phyloP scores from a whole-genome alignment of 768 basidiomycete species.

The Hericium erinaceus region DNA sequence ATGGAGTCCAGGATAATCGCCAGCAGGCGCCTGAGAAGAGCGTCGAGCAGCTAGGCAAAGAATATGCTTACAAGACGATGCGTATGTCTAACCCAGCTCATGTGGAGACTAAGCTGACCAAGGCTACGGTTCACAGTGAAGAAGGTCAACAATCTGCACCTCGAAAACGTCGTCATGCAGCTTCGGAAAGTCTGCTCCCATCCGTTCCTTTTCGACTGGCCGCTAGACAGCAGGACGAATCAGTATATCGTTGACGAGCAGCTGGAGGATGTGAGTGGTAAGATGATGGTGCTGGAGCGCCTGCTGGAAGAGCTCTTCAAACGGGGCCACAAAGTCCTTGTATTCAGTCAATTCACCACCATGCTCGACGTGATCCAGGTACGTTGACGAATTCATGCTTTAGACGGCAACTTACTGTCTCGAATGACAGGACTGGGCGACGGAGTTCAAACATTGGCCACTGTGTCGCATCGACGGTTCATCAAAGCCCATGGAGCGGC shows the following conservation, averaged over 20 bases:
- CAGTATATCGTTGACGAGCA: conserved; percentile 65
- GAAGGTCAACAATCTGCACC: conserved; percentile 83
- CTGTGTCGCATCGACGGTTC: conserved; percentile 91
- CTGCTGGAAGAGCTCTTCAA: conserved; percentile 76
- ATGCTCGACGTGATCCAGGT: conserved; percentile 96
- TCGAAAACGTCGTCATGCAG: conserved; percentile 94
- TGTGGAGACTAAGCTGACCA: too few relatives aligned
- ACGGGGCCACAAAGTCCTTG: conserved; percentile 73
- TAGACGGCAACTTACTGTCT: neutral
- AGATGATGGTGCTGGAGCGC: conserved; percentile 94
- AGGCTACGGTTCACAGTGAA: conserved; percentile 41
- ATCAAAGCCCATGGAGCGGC: conserved; percentile 71
- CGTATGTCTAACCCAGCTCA: neutral
- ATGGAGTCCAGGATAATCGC: conserved; percentile 25
- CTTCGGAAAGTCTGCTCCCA: conserved; percentile 94
- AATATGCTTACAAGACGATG: conserved; percentile 42
- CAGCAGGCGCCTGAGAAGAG: conserved; percentile 34
- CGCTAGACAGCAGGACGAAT: conserved; percentile 50
- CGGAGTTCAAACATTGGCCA: conserved; percentile 69
- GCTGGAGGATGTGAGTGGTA: conserved; percentile 80
- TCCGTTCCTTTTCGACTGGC: conserved; percentile 87
- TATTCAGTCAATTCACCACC: conserved; percentile 90
- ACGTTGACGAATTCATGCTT: conserved; percentile 9
- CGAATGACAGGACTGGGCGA: conserved; percentile 74
- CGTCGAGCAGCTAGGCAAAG: conserved; percentile 43